Evolutionary conservation across 768 basidiomycete species (phyloP), one percentile per base, ranked within the genome.

Genomic region (Suillus paluster): DNA sequence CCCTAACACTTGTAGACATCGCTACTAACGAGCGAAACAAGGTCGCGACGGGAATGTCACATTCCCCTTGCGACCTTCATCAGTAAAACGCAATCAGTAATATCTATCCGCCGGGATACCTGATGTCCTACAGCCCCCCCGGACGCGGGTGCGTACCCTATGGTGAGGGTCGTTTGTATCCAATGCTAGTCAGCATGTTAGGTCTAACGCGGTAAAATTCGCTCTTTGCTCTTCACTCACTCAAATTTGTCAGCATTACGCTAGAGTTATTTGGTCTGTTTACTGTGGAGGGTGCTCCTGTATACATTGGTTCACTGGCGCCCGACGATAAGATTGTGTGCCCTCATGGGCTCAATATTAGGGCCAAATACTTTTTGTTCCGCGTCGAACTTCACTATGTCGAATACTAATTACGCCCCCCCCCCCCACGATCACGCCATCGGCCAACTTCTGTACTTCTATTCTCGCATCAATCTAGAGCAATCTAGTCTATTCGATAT

Each of bases 61-160:
- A 33, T 50, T 33, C 49, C 49, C 49, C 49, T 50, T 50, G 11
- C 49, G 30, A 50, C 49, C 27, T 50, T n/a, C 49, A 50, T 50
- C 49, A 50, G 3, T 50, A 27, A n/a, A 30, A 60, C 39, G 46
- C 39, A 30, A 63, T 34, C 30, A 39, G 39, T 48, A 58, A 46
- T 62, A 49, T 59, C 58, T 63, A 53, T 33, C 49, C 49, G 62
- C 59, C 59, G 49, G 59, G 15, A 36, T 53, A 17, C 3, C n/a
- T 34, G 12, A 14, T n/a, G n/a, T n/a, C n/a, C n/a, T n/a, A n/a
- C n/a, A n/a, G n/a, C n/a, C 21, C 3, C 6, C 11, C 15, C 14
- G 36, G 15, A 54, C 14, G 50, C 19, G 50, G n/a, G 36, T 54
- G 34, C 11, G 30, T 33, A n/a, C 30, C n/a, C n/a, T n/a, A n/a